Evolutionary conservation across 2,329 filamentous ascomycete species (phyloP).

Genomic region (Neopestalotiopsis rosae): DNA sequence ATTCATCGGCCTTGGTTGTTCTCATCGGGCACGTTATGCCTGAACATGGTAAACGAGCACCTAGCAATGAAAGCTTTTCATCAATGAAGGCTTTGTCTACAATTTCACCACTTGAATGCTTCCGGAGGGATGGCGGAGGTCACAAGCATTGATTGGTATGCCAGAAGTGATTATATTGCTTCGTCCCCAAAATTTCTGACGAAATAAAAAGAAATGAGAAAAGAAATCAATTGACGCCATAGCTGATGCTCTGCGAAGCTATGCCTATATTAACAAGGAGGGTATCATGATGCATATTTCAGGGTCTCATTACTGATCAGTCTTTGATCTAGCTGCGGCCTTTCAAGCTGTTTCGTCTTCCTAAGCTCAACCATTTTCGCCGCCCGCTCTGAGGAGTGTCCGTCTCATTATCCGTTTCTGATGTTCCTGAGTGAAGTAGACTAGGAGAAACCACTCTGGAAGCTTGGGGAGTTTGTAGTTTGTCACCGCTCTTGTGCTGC

Average conservation of each 20-base stretch:
- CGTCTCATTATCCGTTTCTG: conserved; percentile 1
- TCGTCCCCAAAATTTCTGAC: too few relatives aligned
- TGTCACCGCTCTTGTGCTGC: conserved; percentile 13
- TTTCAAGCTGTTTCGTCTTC: conserved; percentile 31
- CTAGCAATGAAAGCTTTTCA: too few relatives aligned
- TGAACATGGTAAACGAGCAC: too few relatives aligned
- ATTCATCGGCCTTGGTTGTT: too few relatives aligned
- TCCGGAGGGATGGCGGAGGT: too few relatives aligned
- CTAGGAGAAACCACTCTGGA: not conserved
- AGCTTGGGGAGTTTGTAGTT: not conserved
- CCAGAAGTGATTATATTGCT: too few relatives aligned
- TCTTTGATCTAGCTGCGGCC: conserved; percentile 27
- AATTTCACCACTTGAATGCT: too few relatives aligned
- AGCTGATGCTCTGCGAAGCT: not conserved
- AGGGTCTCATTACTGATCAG: not conserved
- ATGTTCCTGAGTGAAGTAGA: not conserved
- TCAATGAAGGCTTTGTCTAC: too few relatives aligned
- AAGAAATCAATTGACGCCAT: not conserved
- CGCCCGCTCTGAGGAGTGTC: conserved; percentile 21
- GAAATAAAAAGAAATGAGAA: not conserved
- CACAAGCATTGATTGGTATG: too few relatives aligned
- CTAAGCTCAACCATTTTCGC: conserved; percentile 37
- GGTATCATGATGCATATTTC: not conserved
- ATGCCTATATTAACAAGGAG: not conserved
- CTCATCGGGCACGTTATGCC: too few relatives aligned